Base-by-base conservation (phyloP, 495 filamentous ascomycete species). In the Xylaria castorea region DNA sequence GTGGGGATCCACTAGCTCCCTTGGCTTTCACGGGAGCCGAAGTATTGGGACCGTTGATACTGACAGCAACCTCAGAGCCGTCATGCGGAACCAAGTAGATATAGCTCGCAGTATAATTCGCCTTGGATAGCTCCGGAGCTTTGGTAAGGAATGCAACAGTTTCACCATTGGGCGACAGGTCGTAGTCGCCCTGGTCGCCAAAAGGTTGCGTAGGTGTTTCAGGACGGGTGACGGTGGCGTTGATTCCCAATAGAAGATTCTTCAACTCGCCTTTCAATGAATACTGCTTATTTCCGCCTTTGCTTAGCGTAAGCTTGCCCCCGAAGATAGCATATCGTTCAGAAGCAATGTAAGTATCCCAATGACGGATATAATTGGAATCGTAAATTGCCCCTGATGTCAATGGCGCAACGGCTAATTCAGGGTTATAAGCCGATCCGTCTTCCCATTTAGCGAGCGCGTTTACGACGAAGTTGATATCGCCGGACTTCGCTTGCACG, bases 71-170 rank as follows among this genome's bases (percentile, higher is more conserved):
- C 83, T 78, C 16, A 92, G 84, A 5, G 87, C 84, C 38, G 90
- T 76, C 73, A 53, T 74, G 71, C 1, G 87, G 83, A 25, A 89
- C 85, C 73, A 90, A 85, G 74, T 91, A 91, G 53, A 91, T 81
- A 57, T 89, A 88, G 67, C 87, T 87, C 62, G 91, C 88, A 0
- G 92, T 94, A 76, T 94, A 87, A 30, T 87, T 86, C 0, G 92
- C 92, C 16, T 89, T 88, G 70, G 92, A 88, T 5, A 92, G 72
- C 7, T 84, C 83, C 0, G 92, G 92, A 70, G 92, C 92, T 75
- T 91, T 93, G 1, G 92, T 89, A 38, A 92, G 85, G 77, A 94
- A 94, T 16, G 90, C 87, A 70, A 94, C 86, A 40, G 68, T 73
- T 32, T 71, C 71, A 1, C 82, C 82, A 76, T 77, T 80, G 50